Conservation (phyloP, 2,329 filamentous ascomycete genomes). For the Paecilomyces formosus region DNA sequence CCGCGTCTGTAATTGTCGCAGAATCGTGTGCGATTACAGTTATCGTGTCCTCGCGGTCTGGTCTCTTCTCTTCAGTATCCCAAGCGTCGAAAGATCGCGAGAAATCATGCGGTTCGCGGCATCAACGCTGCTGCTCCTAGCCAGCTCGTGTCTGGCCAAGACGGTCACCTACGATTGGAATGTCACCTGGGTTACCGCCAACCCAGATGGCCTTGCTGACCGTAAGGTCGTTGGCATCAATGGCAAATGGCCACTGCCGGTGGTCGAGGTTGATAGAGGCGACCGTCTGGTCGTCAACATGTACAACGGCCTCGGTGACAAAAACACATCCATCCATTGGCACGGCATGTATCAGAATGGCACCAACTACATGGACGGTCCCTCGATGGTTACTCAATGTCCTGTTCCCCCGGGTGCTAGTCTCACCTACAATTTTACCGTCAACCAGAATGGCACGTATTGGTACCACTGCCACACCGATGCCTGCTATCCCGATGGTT, state of each 20-base stretch:
- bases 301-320: constrained; percentile 58
- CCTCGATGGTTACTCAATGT: constrained; percentile 60
- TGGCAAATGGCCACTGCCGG: constrained; percentile 64
- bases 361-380: constrained; percentile 67
- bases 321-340: constrained; percentile 63
- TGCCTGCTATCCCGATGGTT: constrained; percentile 60
- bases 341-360: constrained; percentile 73
- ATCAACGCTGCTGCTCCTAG: constrained; percentile 1
- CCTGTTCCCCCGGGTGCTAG: constrained; percentile 55
- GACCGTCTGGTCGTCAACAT: constrained; percentile 65
- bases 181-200: constrained; percentile 47
- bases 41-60: neutral
- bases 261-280: constrained; percentile 66
- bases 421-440: constrained; percentile 62
- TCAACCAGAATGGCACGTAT: constrained; percentile 51
- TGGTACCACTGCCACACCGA: constrained; percentile 64
- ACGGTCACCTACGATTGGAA: constrained; percentile 46
- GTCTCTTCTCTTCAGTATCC: neutral
- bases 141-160: constrained; percentile 7
- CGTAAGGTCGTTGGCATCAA: constrained; percentile 64
- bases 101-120: constrained; percentile 3
- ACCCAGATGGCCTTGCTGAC: constrained; percentile 46
- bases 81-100: neutral
- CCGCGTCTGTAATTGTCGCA: neutral
- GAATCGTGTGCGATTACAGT: neutral